Evolutionary conservation across 2,329 filamentous ascomycete species (phyloP), one percentile per base, ranked within the genome.

Genomic region (Tympanopsis confertula): DNA sequence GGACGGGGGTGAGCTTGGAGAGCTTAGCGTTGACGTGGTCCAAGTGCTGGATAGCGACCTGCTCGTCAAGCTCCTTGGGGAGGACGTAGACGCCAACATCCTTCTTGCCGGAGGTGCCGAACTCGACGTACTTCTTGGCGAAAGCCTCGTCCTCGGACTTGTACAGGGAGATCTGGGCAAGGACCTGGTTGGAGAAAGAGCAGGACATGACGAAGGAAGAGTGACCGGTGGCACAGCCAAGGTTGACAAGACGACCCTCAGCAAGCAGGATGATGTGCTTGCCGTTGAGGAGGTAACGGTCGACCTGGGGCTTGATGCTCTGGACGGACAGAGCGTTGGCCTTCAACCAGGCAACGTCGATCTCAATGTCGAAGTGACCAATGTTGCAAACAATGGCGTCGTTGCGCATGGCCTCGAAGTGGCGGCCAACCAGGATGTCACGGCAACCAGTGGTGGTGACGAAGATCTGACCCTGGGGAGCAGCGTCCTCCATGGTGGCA

Each of bases 351-450:
- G 91, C 91, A 68, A 98, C 91, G 65, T 98, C 91, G 56, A 98
- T 98, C 74, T 98, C 91, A 56, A 95, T 94, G 65, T 98, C 89
- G 69, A 98, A 98, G 76, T 98, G 89, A 62, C 89, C 89, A 69
- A 98, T 98, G 78, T 98, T 98, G 87, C 89, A 96, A 54, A 96
- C 89, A 56, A 98, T 96, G 63, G 89, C 88, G 56, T 98, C 89
- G 70, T 96, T 94, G 59, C 74, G 75, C 89, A 98, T 98, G 53
- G 66, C 76, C 73, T 93, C 81, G 63, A 98, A 96, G 79, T 98
- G 89, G 58, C 72, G 68, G 61, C 82, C 86, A 54, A 82, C 80
- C 48, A 98, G 78, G 60, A 98, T 96, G 66, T 98, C 91, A 74
- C 89, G 83, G 86, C 89, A 98, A 57, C 89, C 89, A 47, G 89